These are phyloP conservation scores for Diutina ranongensis DNA, from an alignment of 1,139 yeast genomes.

Conservation along the genomic window DNA sequence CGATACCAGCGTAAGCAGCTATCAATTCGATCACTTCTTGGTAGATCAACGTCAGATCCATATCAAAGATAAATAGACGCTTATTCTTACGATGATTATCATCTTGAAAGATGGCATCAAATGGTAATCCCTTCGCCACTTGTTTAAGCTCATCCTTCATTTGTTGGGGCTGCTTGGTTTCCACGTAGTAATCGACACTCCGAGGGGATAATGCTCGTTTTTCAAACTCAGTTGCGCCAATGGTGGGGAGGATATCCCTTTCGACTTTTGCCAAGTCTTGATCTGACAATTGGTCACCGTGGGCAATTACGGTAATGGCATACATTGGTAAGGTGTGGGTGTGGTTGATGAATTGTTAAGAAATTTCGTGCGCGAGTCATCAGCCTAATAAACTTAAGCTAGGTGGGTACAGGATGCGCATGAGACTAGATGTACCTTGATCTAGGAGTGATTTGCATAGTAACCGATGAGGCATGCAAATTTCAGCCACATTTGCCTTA, in stretches of 20 bases:
- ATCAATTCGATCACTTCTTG: constrained; percentile 96
- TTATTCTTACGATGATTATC: constrained; percentile 31
- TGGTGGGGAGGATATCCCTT: constrained; percentile 7
- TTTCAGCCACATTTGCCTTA: too few relatives aligned
- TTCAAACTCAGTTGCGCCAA: constrained; percentile 8
- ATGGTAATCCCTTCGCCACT: constrained; percentile 8
- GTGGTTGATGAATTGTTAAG: background rate
- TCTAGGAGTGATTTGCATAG: too few relatives aligned
- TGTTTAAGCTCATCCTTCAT: constrained; percentile 8
- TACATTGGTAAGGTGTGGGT: constrained; percentile 3
- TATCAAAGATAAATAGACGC: constrained; percentile 77
- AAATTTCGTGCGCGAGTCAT: background rate
- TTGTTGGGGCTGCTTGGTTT: constrained; percentile 9
- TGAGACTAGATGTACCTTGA: too few relatives aligned
- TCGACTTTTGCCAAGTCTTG: constrained; percentile 9
- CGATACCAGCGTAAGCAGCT: constrained; percentile 80
- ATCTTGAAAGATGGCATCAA: constrained; percentile 27
- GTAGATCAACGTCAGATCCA: constrained; percentile 94
- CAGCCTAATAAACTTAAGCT: too few relatives aligned
- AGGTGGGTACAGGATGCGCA: background rate
- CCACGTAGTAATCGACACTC: constrained; percentile 10
- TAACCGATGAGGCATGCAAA: too few relatives aligned
- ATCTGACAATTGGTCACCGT: constrained; percentile 8
- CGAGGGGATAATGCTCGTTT: constrained; percentile 10
- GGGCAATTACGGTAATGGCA: constrained; percentile 11